Percentiles rank a stretch among this genome's conserved stretches.
Conservation (phyloP, 768 basidiomycete species). For the Dictyophora rubrovolvata region DNA sequence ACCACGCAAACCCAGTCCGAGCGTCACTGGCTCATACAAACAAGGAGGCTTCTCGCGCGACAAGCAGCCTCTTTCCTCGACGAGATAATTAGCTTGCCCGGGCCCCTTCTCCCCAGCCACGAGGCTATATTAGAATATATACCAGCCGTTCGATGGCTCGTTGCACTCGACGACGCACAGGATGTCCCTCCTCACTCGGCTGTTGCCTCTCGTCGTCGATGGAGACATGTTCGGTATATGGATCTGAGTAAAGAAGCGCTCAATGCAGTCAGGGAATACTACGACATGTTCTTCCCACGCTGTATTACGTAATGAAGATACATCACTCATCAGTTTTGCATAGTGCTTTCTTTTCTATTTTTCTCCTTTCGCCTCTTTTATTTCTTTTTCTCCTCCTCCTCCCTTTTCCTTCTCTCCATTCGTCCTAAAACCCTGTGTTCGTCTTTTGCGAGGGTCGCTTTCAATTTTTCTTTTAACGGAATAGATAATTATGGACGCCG, state of each 20-base stretch:
- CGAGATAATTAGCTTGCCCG: conserved; percentile 33
- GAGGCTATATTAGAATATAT: conserved; percentile 57
- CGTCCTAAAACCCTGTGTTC: background rate
- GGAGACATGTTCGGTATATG: conserved; percentile 43
- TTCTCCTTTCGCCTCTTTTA: background rate
- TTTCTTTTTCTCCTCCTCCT: background rate
- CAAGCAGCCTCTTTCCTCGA: conserved; percentile 36
- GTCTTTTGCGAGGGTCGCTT: background rate
- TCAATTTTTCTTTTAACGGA: background rate
- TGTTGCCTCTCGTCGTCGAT: conserved; percentile 35
- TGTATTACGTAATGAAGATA: conserved; percentile 2
- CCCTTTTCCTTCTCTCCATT: background rate
- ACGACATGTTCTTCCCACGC: background rate
- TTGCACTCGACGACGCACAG: conserved; percentile 50
- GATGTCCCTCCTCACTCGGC: conserved; percentile 19
- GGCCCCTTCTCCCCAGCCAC: conserved; percentile 33
- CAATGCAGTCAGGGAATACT: conserved; percentile 23
- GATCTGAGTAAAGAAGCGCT: conserved; percentile 27
- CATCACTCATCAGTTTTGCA: no score
- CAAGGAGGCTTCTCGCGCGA: conserved; percentile 32
- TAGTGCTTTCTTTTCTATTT: background rate
- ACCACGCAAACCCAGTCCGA: conserved; percentile 12
- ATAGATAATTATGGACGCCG: conserved; percentile 6
- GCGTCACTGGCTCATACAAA: conserved; percentile 14
- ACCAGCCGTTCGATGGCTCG: conserved; percentile 58